phyloP scores from a whole-genome alignment of 2,329 filamentous ascomycete species.

The Tolypocladium tundrense region DNA sequence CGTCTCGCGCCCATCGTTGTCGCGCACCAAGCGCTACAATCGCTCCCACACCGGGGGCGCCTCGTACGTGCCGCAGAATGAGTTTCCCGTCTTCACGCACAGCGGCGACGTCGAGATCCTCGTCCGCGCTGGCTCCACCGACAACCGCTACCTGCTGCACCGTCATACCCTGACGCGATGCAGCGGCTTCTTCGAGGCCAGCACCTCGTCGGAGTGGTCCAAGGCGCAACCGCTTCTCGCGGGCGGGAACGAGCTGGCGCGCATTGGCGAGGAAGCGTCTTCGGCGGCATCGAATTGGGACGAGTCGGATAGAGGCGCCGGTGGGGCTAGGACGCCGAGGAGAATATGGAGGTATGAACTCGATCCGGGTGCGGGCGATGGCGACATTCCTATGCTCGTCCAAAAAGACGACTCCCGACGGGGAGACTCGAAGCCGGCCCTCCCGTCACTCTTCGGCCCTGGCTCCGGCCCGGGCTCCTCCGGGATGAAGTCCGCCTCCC shows the following conservation, averaged over 20 bases:
- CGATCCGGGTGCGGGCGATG: conserved; percentile 60
- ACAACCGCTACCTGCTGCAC: conserved; percentile 81
- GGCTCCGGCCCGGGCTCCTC: conserved; percentile 25
- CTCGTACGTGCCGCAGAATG: conserved; percentile 66
- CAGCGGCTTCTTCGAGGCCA: conserved; percentile 88
- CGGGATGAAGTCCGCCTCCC: conserved; percentile 38
- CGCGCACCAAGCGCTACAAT: conserved; percentile 60
- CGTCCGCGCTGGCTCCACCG: conserved; percentile 49
- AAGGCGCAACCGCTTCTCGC: conserved; percentile 18
- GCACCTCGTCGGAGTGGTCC: conserved; percentile 67
- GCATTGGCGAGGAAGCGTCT: conserved; percentile 37
- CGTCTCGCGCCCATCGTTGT: conserved; percentile 50
- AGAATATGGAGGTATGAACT: conserved; percentile 81
- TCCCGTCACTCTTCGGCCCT: conserved; percentile 22
- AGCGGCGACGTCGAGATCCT: conserved; percentile 90
- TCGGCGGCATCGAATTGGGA: conserved; percentile 10
- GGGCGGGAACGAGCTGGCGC: conserved; percentile 36
- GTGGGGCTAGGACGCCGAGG: conserved; percentile 8
- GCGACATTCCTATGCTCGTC: conserved; percentile 79
- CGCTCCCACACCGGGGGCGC: conserved; percentile 70
- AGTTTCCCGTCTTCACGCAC: conserved; percentile 84
- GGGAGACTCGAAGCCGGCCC: conserved; percentile 4
- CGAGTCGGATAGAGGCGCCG: conserved; percentile 3
- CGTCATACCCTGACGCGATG: conserved; percentile 78
- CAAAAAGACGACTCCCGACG: conserved; percentile 51